phyloP scores from a whole-genome alignment of 495 filamentous ascomycete species.

The Viridothelium virens region DNA sequence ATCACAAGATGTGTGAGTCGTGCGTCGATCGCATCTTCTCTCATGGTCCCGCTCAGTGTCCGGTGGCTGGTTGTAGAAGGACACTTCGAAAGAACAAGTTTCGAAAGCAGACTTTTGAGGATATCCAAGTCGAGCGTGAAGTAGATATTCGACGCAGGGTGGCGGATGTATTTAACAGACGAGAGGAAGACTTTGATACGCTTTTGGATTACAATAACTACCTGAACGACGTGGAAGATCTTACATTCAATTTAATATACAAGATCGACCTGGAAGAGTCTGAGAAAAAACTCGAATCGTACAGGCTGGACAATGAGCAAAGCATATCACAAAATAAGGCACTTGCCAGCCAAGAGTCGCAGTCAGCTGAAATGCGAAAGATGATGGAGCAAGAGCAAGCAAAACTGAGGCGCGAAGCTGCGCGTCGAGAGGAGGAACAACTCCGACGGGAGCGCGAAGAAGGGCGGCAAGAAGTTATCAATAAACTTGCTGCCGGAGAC shows the following conservation, averaged over 20 bases:
- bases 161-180: conserved; percentile 73
- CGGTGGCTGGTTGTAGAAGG: conserved; percentile 74
- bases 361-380: conserved; percentile 45
- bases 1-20: conserved; percentile 94
- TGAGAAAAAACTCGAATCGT: conserved; percentile 59
- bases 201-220: conserved; percentile 85
- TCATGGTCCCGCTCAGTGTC: conserved; percentile 80
- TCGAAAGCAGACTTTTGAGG: conserved; percentile 79
- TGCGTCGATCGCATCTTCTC: conserved; percentile 94
- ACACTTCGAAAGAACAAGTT: conserved; percentile 81
- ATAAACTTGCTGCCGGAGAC: conserved; percentile 41
- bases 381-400: conserved; percentile 65
- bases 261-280: conserved; percentile 61
- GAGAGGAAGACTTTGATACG: conserved; percentile 81
- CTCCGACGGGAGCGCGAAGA: conserved; percentile 53
- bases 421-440: conserved; percentile 48
- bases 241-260: conserved; percentile 78
- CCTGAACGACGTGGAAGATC: conserved; percentile 82
- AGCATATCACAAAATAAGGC: conserved; percentile 51
- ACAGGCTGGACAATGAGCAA: conserved; percentile 57
- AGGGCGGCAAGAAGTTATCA: conserved; percentile 51
- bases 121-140: conserved; percentile 84
- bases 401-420: conserved; percentile 46
- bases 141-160: conserved; percentile 84
- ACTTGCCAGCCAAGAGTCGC: conserved; percentile 47